phyloP scores from a whole-genome alignment of 495 filamentous ascomycete genomes.

The Neurospora terricola region DNA sequence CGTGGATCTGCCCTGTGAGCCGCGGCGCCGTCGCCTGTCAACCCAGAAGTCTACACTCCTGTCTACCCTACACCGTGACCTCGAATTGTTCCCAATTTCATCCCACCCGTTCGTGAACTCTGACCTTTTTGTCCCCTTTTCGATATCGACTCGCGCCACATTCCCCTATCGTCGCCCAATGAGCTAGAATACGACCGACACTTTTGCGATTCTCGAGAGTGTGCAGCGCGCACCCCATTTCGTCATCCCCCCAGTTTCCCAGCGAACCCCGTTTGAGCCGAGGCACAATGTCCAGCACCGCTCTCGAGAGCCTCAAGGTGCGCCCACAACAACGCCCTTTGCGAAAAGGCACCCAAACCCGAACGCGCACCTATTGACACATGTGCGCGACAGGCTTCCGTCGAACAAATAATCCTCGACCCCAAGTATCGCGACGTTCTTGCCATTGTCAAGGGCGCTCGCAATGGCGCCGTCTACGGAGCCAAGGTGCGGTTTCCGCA shows the following conservation, averaged over 20 bases:
- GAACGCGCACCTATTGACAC: conserved; percentile 5
- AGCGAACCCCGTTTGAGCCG: conserved; percentile 12
- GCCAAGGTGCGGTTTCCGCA: conserved; percentile 98
- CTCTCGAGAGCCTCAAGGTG: conserved; percentile 27
- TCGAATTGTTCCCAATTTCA: not conserved
- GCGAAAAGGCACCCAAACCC: not conserved
- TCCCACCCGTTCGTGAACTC: not conserved
- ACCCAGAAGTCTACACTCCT: not conserved
- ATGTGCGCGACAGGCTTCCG: conserved; percentile 24
- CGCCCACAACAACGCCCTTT: conserved; percentile 1
- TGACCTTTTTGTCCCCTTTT: not conserved
- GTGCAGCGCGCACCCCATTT: not conserved
- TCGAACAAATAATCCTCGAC: conserved; percentile 68
- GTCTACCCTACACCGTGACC: not conserved
- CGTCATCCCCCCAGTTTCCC: not conserved
- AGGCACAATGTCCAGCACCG: conserved; percentile 24
- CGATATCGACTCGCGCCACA: not conserved
- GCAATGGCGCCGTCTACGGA: conserved; percentile 95
- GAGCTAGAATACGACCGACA: not conserved
- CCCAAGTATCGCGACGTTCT: conserved; percentile 75
- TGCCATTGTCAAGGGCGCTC: conserved; percentile 75
- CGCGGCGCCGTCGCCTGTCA: not conserved
- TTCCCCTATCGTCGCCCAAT: not conserved
- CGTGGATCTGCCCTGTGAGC: not conserved
- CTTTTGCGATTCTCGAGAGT: not conserved